Conservation (phyloP, 345 rosid species). For the Murraya paniculata region DNA sequence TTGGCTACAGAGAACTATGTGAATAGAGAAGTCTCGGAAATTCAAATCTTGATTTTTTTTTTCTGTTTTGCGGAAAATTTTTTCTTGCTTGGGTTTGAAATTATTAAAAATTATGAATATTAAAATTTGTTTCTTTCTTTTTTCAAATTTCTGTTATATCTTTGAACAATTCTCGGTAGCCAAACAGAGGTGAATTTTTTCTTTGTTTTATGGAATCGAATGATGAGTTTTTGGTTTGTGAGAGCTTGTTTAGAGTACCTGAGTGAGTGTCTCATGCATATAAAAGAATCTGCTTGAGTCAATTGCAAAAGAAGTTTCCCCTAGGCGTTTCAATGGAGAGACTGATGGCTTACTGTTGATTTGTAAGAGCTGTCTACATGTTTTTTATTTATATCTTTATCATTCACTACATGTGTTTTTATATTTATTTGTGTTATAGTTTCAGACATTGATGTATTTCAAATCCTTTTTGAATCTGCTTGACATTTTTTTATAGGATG, state of each 20-base stretch:
- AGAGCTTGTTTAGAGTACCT: slow-evolving; percentile 54
- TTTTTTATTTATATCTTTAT: slow-evolving; percentile 22
- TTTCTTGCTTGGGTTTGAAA: neutral
- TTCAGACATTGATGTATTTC: neutral
- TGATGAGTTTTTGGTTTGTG: slow-evolving; percentile 44
- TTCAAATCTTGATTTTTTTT: neutral
- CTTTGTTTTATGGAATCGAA: slow-evolving; percentile 6
- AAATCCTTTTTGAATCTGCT: slow-evolving; percentile 15
- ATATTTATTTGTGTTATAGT: slow-evolving; percentile 5
- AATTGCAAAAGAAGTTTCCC: slow-evolving; percentile 52
- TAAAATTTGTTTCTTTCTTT: neutral
- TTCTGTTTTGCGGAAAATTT: no score
- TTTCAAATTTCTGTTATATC: neutral
- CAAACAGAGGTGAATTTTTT: slow-evolving; percentile 15
- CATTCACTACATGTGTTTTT: slow-evolving; percentile 15
- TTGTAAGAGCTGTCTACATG: slow-evolving; percentile 75
- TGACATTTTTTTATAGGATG: slow-evolving; percentile 35
- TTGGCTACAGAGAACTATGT: slow-evolving; percentile 32
- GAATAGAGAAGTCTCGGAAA: neutral
- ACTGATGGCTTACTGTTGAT: slow-evolving; percentile 73
- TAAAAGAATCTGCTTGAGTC: slow-evolving; percentile 65
- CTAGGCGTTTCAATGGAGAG: slow-evolving; percentile 72
- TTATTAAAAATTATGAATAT: neutral
- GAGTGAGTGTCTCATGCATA: slow-evolving; percentile 46
- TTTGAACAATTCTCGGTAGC: slow-evolving; percentile 31